These are phyloP conservation scores for Ascocoryne sarcoides DNA, from an alignment of 2,329 filamentous ascomycete species.

Conservation along the genomic window DNA sequence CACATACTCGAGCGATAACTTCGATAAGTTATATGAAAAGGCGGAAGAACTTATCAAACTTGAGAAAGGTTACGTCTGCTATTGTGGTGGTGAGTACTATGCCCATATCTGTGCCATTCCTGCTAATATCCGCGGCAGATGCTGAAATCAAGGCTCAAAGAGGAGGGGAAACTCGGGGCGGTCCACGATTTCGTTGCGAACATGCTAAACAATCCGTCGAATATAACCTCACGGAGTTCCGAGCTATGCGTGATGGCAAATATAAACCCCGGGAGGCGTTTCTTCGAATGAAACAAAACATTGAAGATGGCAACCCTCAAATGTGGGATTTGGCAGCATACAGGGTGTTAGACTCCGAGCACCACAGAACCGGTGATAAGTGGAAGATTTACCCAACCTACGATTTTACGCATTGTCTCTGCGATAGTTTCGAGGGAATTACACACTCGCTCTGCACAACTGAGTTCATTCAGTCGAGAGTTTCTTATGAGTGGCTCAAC, in stretches of 20 bases:
- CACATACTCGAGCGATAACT: slow-evolving; percentile 87
- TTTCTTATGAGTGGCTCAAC: slow-evolving; percentile 87
- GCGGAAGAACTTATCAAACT: slow-evolving; percentile 74
- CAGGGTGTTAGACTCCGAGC: slow-evolving; percentile 66
- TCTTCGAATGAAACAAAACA: slow-evolving; percentile 88
- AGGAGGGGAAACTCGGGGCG: slow-evolving; percentile 60
- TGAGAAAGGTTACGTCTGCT: slow-evolving; percentile 74
- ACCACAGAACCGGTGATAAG: slow-evolving; percentile 70
- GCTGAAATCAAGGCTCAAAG: slow-evolving; percentile 79
- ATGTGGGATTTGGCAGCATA: slow-evolving; percentile 97
- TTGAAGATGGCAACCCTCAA: slow-evolving; percentile 75
- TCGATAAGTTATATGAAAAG: slow-evolving; percentile 73
- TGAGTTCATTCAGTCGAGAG: slow-evolving; percentile 77
- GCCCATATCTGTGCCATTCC: neutral
- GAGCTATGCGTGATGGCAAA: slow-evolving; percentile 84
- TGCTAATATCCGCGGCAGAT: slow-evolving; percentile 37
- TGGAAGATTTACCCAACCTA: slow-evolving; percentile 97
- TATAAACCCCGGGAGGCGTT: slow-evolving; percentile 79
- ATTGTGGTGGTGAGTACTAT: slow-evolving; percentile 52
- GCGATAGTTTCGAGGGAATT: slow-evolving; percentile 86
- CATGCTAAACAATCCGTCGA: slow-evolving; percentile 70
- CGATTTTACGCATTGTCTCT: slow-evolving; percentile 84
- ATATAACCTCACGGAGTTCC: slow-evolving; percentile 73
- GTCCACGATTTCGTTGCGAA: slow-evolving; percentile 65
- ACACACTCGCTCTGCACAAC: slow-evolving; percentile 90